Percentiles rank a stretch among this genome's conserved stretches.
Conservation (phyloP, 257 asterid genomes). For the Petunia secreta region DNA sequence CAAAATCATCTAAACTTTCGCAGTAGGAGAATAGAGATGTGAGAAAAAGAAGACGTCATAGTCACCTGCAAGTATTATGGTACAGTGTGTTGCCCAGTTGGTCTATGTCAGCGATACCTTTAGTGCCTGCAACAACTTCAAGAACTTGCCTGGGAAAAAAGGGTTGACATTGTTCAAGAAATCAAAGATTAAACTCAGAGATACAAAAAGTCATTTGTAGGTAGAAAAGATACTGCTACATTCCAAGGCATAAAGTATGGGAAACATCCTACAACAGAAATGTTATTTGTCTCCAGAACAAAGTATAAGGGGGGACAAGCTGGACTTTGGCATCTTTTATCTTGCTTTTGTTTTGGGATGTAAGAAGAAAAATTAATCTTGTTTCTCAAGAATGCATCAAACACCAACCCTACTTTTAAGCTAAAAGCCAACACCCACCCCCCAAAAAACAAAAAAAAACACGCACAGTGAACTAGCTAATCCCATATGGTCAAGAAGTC, state of each 20-base stretch:
- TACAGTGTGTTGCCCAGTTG: conserved; percentile 77
- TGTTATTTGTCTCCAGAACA: background rate
- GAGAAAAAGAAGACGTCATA: background rate
- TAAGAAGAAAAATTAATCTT: background rate
- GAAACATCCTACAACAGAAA: background rate
- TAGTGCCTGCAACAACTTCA: conserved; percentile 93
- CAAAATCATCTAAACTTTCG: background rate
- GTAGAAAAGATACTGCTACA: background rate
- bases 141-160: conserved; percentile 74
- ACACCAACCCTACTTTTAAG: background rate
- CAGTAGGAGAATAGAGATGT: background rate
- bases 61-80: conserved; percentile 89
- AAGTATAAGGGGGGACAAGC: conserved; percentile 9
- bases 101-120: conserved; percentile 69
- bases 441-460: no score
- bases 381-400: background rate
- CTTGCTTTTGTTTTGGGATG: background rate
- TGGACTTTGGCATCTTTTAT: background rate
- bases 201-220: conserved; percentile 9
- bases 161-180: conserved; percentile 14
- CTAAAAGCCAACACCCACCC: background rate
- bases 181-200: conserved; percentile 18
- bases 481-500: no score
- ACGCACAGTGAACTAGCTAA: no score
- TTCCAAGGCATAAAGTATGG: conserved; percentile 6